phyloP scores from a whole-genome alignment of 768 basidiomycete genomes.

The Tulasnella sp. region DNA sequence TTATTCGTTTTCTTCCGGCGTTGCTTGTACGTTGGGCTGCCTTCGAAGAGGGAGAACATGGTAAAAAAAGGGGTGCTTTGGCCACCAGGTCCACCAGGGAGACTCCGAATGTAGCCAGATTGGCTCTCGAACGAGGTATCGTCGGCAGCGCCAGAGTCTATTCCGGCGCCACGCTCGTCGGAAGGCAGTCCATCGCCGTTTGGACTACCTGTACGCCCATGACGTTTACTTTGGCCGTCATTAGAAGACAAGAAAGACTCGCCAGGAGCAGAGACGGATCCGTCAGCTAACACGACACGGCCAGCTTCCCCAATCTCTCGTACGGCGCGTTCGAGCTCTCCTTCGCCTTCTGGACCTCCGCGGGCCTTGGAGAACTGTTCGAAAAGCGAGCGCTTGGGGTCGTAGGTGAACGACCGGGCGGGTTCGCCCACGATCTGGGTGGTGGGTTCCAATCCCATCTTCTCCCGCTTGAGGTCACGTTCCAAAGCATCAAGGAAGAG shows the following conservation, averaged over 20 bases:
- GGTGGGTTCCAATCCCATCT: constrained; percentile 77
- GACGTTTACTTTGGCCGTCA: not conserved
- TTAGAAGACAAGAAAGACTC: not conserved
- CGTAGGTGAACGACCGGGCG: constrained; percentile 77
- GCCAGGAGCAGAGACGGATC: no score
- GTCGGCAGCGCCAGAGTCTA: not conserved
- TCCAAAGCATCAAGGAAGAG: constrained; percentile 95
- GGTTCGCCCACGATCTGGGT: constrained; percentile 69
- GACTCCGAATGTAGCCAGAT: not conserved
- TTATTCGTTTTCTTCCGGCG: constrained; percentile 61
- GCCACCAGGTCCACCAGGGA: constrained; percentile 8
- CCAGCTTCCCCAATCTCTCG: constrained; percentile 4
- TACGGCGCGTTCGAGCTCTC: constrained; percentile 18
- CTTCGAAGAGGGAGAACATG: constrained; percentile 67
- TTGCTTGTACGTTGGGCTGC: constrained; percentile 80
- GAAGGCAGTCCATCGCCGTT: not conserved
- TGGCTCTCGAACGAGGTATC: constrained; percentile 5
- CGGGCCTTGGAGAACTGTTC: constrained; percentile 64
- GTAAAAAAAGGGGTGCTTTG: constrained; percentile 38
- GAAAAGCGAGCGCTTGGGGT: constrained; percentile 70
- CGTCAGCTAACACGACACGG: not conserved
- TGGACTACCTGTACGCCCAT: not conserved
- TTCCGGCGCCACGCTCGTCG: not conserved
- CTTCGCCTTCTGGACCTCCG: constrained; percentile 19
- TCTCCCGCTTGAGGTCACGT: constrained; percentile 90